Evolutionary conservation across 306 rosid genomes (phyloP).

Genomic region (Hippophae gyantsensis): DNA sequence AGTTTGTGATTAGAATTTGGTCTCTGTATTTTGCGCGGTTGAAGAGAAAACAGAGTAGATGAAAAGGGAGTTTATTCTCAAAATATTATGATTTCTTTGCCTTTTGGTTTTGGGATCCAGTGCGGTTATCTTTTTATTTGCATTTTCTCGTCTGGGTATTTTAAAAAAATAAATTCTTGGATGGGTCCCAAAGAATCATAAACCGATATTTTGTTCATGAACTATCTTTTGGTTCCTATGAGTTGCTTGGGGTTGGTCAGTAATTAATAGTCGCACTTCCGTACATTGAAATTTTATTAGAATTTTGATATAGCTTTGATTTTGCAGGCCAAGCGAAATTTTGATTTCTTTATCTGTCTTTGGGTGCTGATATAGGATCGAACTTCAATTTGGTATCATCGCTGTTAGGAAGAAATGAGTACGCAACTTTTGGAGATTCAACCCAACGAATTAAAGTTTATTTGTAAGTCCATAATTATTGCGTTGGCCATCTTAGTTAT

Average conservation of each 20-base stretch:
- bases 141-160: conserved; percentile 1
- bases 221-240: conserved; percentile 10
- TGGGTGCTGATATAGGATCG: conserved; percentile 9
- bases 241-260: conserved; percentile 9
- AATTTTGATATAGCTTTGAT: too few relatives aligned
- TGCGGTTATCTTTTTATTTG: conserved; percentile 13
- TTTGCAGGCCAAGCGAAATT: background rate
- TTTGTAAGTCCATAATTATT: conserved; percentile 40
- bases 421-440: conserved; percentile 55
- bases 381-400: conserved; percentile 15
- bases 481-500: background rate
- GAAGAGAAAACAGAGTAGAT: conserved; percentile 16
- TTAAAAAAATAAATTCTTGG: background rate
- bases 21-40: conserved; percentile 7
- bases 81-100: conserved; percentile 1
- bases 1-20: background rate
- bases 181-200: conserved; percentile 11
- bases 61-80: conserved; percentile 1
- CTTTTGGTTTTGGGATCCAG: conserved; percentile 22
- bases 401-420: conserved; percentile 41
- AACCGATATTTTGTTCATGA: background rate
- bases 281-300: too few relatives aligned
- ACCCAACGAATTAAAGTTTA: conserved; percentile 69
- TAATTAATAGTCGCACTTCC: background rate
- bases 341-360: conserved; percentile 13